These are phyloP conservation scores for Candida odintsovae DNA, from an alignment of 805 yeast species.

Conservation along the genomic window DNA sequence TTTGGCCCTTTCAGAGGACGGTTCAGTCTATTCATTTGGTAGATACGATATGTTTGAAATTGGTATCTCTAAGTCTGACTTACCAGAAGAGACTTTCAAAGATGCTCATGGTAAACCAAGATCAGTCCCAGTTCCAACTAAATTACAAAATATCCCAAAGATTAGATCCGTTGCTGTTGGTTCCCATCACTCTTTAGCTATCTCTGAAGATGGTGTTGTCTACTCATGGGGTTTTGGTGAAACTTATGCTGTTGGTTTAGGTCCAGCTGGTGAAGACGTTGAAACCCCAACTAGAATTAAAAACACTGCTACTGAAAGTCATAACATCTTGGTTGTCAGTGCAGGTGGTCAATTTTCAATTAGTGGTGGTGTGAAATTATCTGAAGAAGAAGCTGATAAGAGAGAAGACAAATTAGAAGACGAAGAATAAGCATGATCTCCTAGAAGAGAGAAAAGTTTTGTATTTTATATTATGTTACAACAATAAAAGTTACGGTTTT, in stretches of 20 bases:
- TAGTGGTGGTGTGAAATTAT: conserved; percentile 62
- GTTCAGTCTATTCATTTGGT: conserved; percentile 81
- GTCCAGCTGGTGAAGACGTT: conserved; percentile 81
- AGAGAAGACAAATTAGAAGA: conserved; percentile 47
- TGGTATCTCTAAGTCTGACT: conserved; percentile 62
- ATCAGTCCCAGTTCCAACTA: conserved; percentile 82
- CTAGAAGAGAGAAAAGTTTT: background rate
- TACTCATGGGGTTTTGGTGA: conserved; percentile 99
- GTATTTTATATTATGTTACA: background rate
- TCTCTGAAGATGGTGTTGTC: conserved; percentile 75
- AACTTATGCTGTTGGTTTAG: conserved; percentile 93
- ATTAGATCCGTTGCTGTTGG: conserved; percentile 69
- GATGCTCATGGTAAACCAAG: conserved; percentile 80
- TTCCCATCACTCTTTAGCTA: conserved; percentile 87
- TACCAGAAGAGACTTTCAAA: conserved; percentile 68
- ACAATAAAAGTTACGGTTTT: background rate
- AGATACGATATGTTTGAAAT: conserved; percentile 90
- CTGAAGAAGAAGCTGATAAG: conserved; percentile 35
- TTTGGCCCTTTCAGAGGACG: conserved; percentile 63
- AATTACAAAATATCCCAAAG: conserved; percentile 50
- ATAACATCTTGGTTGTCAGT: conserved; percentile 66
- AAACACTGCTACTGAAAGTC: conserved; percentile 87
- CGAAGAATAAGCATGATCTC: conserved; percentile 33
- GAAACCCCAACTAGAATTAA: conserved; percentile 83
- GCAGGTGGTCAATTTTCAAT: conserved; percentile 97